Evolutionary conservation across 2,329 filamentous ascomycete species (phyloP).

Genomic region (Fusarium incarnatum): DNA sequence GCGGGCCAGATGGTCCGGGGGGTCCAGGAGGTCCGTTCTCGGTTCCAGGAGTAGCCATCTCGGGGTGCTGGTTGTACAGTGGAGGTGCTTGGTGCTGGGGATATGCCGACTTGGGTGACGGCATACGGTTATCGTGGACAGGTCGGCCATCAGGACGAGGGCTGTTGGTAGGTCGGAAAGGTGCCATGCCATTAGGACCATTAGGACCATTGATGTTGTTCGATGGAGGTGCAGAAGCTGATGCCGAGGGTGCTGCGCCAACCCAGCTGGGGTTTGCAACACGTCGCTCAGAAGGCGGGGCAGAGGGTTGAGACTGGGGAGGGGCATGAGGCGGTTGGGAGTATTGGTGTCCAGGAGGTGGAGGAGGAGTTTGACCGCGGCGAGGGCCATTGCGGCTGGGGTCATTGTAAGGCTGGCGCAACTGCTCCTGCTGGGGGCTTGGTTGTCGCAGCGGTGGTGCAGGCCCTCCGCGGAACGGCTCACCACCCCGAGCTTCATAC

Average conservation of each 20-base stretch:
- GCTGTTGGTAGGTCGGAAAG: slow-evolving; percentile 78
- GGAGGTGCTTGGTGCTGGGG: slow-evolving; percentile 74
- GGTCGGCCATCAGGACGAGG: slow-evolving; percentile 86
- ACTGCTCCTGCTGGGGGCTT: slow-evolving; percentile 77
- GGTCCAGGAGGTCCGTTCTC: slow-evolving; percentile 59
- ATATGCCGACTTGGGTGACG: slow-evolving; percentile 91
- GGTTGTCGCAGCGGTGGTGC: slow-evolving; percentile 76
- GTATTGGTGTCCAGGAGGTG: slow-evolving; percentile 60
- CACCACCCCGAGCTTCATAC: slow-evolving; percentile 75
- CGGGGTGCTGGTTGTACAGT: slow-evolving; percentile 77
- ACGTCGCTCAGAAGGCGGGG: slow-evolving; percentile 63
- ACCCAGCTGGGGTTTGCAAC: slow-evolving; percentile 70
- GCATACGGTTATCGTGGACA: slow-evolving; percentile 83
- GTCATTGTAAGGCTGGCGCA: slow-evolving; percentile 71
- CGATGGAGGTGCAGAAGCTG: slow-evolving; percentile 53
- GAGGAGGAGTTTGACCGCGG: slow-evolving; percentile 58
- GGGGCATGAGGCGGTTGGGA: slow-evolving; percentile 63
- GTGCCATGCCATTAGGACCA: slow-evolving; percentile 68
- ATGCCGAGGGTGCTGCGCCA: slow-evolving; percentile 62
- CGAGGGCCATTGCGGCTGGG: slow-evolving; percentile 52
- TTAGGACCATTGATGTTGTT: slow-evolving; percentile 53
- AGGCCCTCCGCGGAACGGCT: slow-evolving; percentile 75
- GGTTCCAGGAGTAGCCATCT: slow-evolving; percentile 68
- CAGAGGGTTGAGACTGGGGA: slow-evolving; percentile 60
- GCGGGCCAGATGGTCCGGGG: slow-evolving; percentile 13